phyloP scores from a whole-genome alignment of 2,329 filamentous ascomycete species.

The Aspergillus sp. region DNA sequence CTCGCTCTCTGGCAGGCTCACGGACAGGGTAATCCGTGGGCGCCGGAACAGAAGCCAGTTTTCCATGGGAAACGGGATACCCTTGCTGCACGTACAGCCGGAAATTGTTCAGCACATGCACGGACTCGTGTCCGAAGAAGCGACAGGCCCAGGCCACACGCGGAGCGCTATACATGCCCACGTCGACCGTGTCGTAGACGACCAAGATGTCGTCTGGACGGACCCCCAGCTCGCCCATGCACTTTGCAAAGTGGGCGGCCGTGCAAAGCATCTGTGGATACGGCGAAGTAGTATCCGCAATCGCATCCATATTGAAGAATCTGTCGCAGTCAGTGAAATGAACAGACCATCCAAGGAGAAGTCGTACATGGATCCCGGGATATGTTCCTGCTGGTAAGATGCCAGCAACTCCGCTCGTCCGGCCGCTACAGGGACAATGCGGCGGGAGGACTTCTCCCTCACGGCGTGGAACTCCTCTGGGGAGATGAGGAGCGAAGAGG shows the following conservation, averaged over 20 bases:
- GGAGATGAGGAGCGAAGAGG: conserved; percentile 10
- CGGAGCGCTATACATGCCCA: conserved; percentile 27
- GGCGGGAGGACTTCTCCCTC: neutral
- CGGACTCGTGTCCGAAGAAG: conserved; percentile 23
- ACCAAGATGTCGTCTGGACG: conserved; percentile 23
- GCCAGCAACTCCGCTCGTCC: conserved; percentile 14
- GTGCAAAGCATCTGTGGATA: conserved; percentile 30
- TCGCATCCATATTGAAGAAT: conserved; percentile 28
- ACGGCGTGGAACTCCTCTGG: conserved; percentile 13
- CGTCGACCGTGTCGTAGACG: conserved; percentile 27
- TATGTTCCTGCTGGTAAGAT: conserved; percentile 16
- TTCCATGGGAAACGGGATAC: neutral
- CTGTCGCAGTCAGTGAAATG: conserved; percentile 11
- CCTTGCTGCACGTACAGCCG: conserved; percentile 19
- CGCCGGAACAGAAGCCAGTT: neutral
- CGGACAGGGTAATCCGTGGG: neutral
- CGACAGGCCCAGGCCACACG: conserved; percentile 28
- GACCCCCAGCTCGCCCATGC: conserved; percentile 19
- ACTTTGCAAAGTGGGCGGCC: conserved; percentile 18
- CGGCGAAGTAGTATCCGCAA: conserved; percentile 18
- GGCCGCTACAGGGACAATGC: conserved; percentile 24
- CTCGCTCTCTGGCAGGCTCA: neutral
- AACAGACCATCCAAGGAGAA: neutral
- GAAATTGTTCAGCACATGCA: conserved; percentile 32
- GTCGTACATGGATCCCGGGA: conserved; percentile 23